Percentiles rank a stretch among this genome's conserved stretches.
Evolutionary conservation across 306 rosid species (phyloP).

Genomic region (Ammopiptanthus mongolicus): DNA sequence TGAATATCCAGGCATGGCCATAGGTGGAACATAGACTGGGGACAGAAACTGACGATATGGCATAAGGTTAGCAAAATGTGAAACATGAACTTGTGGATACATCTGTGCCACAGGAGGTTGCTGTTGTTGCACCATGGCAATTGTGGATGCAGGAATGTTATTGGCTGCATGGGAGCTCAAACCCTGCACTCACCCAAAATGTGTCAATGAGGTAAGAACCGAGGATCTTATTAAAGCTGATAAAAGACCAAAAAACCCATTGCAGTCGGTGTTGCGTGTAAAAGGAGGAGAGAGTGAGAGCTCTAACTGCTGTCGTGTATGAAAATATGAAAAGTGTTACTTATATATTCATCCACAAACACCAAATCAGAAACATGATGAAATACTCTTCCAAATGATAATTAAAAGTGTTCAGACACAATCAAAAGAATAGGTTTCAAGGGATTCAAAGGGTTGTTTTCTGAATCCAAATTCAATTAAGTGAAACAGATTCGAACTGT

Average conservation of each 20-base stretch:
- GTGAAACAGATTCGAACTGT: neutral
- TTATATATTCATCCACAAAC: neutral
- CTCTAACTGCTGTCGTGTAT: neutral
- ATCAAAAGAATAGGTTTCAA: neutral
- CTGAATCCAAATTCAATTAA: neutral
- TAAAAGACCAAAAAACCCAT: neutral
- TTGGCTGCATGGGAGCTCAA: constrained; percentile 54
- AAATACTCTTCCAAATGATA: neutral
- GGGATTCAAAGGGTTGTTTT: neutral
- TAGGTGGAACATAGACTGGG: constrained; percentile 94
- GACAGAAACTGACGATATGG: constrained; percentile 88
- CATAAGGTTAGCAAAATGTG: constrained; percentile 84
- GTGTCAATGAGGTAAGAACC: neutral
- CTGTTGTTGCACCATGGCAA: constrained; percentile 80
- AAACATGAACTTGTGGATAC: constrained; percentile 95
- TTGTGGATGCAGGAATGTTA: constrained; percentile 59
- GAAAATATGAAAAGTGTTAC: neutral
- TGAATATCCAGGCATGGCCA: constrained; percentile 94
- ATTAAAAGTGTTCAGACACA: neutral
- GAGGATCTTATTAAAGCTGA: neutral
- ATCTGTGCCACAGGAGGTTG: constrained; percentile 82
- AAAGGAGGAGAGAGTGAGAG: neutral
- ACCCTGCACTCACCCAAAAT: constrained; percentile 40
- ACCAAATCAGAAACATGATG: neutral
- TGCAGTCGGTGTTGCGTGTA: neutral